These are phyloP conservation scores for Backusella parvicylindrica DNA, from an alignment of 192 early-diverging fungal genomes.

Conservation along the genomic window DNA sequence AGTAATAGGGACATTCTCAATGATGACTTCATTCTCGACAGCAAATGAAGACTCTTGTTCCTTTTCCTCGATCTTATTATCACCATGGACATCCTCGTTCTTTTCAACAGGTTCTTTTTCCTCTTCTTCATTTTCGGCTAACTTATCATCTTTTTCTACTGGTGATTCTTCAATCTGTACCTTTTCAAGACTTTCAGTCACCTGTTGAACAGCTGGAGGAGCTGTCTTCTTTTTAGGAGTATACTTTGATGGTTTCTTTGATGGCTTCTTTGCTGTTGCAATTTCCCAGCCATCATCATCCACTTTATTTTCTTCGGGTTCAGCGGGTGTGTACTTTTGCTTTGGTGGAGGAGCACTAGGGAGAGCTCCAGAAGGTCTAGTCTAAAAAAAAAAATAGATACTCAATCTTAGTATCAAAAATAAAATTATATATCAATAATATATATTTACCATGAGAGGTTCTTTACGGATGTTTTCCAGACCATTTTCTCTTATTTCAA, in stretches of 20 bases:
- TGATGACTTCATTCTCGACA: not conserved
- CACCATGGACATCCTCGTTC: not conserved
- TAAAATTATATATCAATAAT: not conserved
- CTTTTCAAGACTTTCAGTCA: constrained; percentile 31
- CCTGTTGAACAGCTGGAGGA: constrained; percentile 20
- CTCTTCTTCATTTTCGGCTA: constrained; percentile 12
- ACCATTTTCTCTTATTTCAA: constrained; percentile 81
- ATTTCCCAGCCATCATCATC: constrained; percentile 53
- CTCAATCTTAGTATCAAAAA: not conserved
- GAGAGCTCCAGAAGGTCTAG: constrained; percentile 16
- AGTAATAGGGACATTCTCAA: constrained; percentile 13
- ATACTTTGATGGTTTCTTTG: not conserved
- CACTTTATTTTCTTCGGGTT: constrained; percentile 16
- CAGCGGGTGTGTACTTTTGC: not conserved
- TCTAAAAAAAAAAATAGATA: constrained; percentile 3
- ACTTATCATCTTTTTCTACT: not conserved
- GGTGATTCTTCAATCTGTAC: not conserved
- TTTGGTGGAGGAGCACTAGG: constrained; percentile 25
- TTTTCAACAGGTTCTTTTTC: constrained; percentile 10
- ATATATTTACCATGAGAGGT: constrained; percentile 44
- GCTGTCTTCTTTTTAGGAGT: not conserved
- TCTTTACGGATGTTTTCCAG: constrained; percentile 65
- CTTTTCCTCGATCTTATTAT: not conserved
- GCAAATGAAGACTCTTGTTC: not conserved
- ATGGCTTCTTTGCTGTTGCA: constrained; percentile 15